Evolutionary conservation across 768 basidiomycete genomes (phyloP), one percentile per base, ranked within the genome.

Genomic region (Phylloporus scabripes): DNA sequence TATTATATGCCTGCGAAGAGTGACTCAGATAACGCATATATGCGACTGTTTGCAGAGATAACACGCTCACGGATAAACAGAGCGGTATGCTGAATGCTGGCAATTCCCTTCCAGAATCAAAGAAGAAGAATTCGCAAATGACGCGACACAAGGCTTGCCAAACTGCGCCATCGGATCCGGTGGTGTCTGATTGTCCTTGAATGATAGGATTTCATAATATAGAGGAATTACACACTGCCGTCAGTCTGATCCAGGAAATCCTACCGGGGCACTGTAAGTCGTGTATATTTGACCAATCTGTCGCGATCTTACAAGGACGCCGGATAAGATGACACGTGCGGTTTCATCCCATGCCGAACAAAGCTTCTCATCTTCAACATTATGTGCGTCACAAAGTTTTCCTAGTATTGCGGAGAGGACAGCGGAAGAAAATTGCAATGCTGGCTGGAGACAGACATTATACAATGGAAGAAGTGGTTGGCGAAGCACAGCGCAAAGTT

Each of bases 251-350:
- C 62, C 32, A 64, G 38, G 20, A 57, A 59, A 48, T 60, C 61
- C 59, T 62, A 29, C 37, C 10, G 36, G 20, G n/a, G 31, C 49
- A 18, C 20, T 44, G 42, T 68, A 52, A 64, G 61, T 41, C 31
- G 31, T 48, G 11, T 17, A 6, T 17, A 15, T 40, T 17, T 21
- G 9, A 11, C 1, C 24, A 26, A 3, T 17, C 26, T 42, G 7
- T 18, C 5, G 31, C 34, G 15, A 23, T 54, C 71, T 55, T 55
- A 79, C 79, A 51, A 80, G 58, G 29, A 80, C 52, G 3, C 82
- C 80, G 4, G 81, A 78, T 18, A 84, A 56, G n/a, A 82, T 51
- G 9, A 74, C 68, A 24, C 71, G 56, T 29, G 75, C 71, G 10
- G 74, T 64, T 11, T 48, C 52, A 60, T 80, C 77, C 80, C 81